Conservation (phyloP, 257 asterid genomes). For the Solanum tacnaense region DNA sequence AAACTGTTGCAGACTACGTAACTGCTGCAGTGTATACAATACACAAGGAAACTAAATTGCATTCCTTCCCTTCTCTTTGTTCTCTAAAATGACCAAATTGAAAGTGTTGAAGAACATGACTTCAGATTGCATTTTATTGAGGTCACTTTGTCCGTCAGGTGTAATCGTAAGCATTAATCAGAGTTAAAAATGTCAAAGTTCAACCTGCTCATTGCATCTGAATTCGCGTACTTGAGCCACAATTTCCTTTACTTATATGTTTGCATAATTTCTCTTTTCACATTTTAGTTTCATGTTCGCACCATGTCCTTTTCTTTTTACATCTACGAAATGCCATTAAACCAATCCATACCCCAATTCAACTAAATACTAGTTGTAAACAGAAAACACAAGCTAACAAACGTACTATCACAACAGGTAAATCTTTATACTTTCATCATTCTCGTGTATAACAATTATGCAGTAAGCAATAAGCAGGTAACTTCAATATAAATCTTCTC, state of each 20-base stretch:
- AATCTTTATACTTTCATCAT: background rate
- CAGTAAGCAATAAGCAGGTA: background rate
- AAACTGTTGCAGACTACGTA: too few species aligned
- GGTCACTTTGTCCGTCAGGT: background rate
- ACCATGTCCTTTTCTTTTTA: background rate
- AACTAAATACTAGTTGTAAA: background rate
- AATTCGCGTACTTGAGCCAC: background rate
- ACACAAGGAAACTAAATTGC: too few species aligned
- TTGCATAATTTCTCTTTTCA: background rate
- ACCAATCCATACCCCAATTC: background rate
- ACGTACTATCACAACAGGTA: background rate
- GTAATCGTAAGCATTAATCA: background rate
- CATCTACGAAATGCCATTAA: background rate
- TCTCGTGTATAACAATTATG: background rate
- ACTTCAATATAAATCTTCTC: background rate
- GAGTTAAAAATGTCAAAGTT: background rate
- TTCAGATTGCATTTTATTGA: background rate
- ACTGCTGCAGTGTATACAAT: too few species aligned
- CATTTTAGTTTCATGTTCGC: too few species aligned
- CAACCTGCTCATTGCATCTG: background rate
- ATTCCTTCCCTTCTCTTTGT: too few species aligned
- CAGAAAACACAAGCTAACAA: background rate
- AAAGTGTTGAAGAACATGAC: too few species aligned
- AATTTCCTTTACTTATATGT: background rate
- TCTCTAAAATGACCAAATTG: too few species aligned